Base-by-base conservation (phyloP, 768 basidiomycete genomes). In the Coprinopsis sp. region DNA sequence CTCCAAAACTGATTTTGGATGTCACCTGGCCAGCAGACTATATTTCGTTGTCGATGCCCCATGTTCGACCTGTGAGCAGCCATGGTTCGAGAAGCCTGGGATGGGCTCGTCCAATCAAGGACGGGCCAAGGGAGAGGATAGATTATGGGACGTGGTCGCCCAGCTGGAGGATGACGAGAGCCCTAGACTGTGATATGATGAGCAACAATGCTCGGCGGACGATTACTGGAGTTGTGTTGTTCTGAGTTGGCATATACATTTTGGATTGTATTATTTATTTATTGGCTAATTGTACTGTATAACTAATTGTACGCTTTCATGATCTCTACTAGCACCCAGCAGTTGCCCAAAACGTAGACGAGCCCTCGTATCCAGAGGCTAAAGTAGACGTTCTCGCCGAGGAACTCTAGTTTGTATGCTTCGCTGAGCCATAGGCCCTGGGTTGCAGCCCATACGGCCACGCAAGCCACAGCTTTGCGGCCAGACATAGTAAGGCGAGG, bases 341-440 rank as follows among this genome's bases (percentile, higher is more conserved):
- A 75, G 64, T 96, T 90, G 5, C 83, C 81, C 4, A 72, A 58
- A 8, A 94, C 72, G 57, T 95, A 91, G 1, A 81, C 55, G 43
- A 94, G 59, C 12, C 94, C 77, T 33, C 89, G 74, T 8, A 77
- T 41, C 96, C 96, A 99, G 13, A 98, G 68, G 12, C 71, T 64
- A 23, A 81, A 67, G 64, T 84, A 92, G 10, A 89, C 87, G 42
- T 80, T 70, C 47, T 81, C 62, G 0, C 87, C 93, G 23, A 89
- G 62, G 61, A 98, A 93, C 62, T 99, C 96, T 12, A 99, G 76
- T 48, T 76, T 76, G 65, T 93, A 98, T 0, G 93, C 96, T 53
- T 87, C 84, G n/a, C 74, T 74, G 1, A 98, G 77, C 96, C 96
- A 99, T 16, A 93, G 50, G 0, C 77, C 91, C 69, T 97, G 94